These are phyloP conservation scores for Phalaenopsis equestris DNA, from an alignment of 106 monocot genomes.

Conservation along the genomic window DNA sequence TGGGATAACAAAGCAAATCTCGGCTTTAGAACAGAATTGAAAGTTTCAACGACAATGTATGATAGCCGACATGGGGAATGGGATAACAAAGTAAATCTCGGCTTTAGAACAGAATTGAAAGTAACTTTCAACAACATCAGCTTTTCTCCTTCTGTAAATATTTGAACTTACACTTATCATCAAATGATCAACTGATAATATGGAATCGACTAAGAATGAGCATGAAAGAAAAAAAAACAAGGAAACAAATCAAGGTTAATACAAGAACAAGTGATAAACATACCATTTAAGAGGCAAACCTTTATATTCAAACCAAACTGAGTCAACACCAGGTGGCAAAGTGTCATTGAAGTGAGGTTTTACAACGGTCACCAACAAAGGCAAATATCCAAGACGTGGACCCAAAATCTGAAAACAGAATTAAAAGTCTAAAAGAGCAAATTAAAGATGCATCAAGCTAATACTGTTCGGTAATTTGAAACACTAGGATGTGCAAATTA, in stretches of 20 bases:
- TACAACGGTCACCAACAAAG: slow-evolving; percentile 57
- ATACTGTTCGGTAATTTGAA: background rate
- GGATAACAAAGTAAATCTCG: background rate
- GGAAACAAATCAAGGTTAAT: background rate
- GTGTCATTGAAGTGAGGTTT: slow-evolving; percentile 79
- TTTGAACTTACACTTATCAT: background rate
- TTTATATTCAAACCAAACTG: slow-evolving; percentile 94
- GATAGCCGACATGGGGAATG: background rate
- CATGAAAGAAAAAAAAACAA: background rate
- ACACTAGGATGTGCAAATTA: background rate
- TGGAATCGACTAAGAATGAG: background rate
- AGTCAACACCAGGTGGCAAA: slow-evolving; percentile 78
- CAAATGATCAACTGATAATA: slow-evolving; percentile 1
- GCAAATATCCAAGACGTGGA: slow-evolving; percentile 75
- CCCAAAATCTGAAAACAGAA: slow-evolving; percentile 53
- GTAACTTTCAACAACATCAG: background rate
- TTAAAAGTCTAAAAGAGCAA: background rate
- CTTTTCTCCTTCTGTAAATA: background rate
- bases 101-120: background rate
- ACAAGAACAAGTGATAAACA: background rate
- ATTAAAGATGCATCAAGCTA: background rate
- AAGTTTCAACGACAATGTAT: background rate
- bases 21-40: background rate
- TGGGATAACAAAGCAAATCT: background rate
- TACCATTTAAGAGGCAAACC: slow-evolving; percentile 94